Evolutionary conservation across 345 rosid species (phyloP), one percentile per base, ranked within the genome.

Genomic region (Corymbia maculata): DNA sequence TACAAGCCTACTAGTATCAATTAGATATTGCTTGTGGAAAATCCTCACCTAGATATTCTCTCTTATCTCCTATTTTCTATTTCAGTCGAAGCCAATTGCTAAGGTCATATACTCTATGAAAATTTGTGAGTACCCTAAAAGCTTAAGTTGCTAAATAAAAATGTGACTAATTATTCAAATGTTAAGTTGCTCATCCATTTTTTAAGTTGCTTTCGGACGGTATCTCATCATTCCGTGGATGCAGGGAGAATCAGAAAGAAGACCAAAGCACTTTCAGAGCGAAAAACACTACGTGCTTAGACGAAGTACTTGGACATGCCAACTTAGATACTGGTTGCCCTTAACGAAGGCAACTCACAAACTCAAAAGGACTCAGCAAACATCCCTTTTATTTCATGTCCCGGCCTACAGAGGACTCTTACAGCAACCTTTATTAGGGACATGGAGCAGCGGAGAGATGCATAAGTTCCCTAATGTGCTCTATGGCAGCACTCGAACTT

Each of bases 401-500:
- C 80, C 80, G 24, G 7, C 1, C 80, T 32, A 1, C 2, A 21
- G 13, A 42, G 7, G 2, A 9, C 47, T 70, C 47, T 8, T 26
- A 9, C 36, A 70, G 7, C 47, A 36, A 4, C 80, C 79, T 36
- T 70, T 70, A 36, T 17, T 36, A 22, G 3, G 80, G 6, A 36
- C 47, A 70, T 70, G 47, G 24, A 70, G 13, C 26, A 8, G 13
- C 47, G 36, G 80, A 70, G 80, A 70, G 47, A 70, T 2, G 22
- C 24, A 70, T 9, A 9, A 26, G 80, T 70, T 70, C 88, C 85
- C n/a, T 64, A 88, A 45, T 88, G 89, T 4, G 86, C 82, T 13
- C 89, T 59, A 84, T 88, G 89, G 86, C 89, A 88, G 10, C 89
- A 88, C 80, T 88, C 89, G 51, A 84, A 88, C 52, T 59, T 82